phyloP scores from a whole-genome alignment of 2,329 filamentous ascomycete genomes.

The Dactylellina cionopaga region DNA sequence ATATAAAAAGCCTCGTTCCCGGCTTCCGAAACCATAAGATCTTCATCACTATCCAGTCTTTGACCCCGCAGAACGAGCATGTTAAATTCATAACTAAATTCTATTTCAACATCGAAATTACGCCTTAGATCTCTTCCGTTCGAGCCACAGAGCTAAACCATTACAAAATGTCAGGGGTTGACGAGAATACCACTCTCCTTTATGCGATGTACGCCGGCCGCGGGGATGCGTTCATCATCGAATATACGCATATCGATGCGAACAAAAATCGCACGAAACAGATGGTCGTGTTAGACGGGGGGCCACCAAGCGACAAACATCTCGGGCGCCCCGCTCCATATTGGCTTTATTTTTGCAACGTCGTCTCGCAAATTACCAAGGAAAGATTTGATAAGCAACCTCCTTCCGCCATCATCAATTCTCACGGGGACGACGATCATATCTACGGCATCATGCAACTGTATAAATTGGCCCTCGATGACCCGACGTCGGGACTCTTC shows the following conservation, averaged over 20 bases:
- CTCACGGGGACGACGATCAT: background rate
- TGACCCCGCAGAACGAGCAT: background rate
- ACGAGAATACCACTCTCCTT: background rate
- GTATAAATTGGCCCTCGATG: background rate
- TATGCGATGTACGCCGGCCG: background rate
- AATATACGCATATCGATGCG: background rate
- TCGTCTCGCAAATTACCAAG: background rate
- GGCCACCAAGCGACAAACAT: background rate
- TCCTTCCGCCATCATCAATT: conserved; percentile 1
- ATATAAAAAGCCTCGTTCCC: background rate
- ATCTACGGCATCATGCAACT: background rate
- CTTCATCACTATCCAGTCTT: background rate
- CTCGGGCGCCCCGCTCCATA: background rate
- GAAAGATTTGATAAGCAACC: background rate
- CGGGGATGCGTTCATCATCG: background rate
- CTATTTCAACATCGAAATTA: background rate
- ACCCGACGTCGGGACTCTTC: background rate
- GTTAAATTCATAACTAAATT: background rate
- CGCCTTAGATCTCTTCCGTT: background rate
- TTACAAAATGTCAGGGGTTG: background rate
- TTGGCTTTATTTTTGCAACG: background rate
- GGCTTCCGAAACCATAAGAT: background rate
- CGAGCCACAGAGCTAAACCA: background rate
- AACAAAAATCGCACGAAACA: background rate
- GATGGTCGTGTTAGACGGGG: background rate